phyloP scores from a whole-genome alignment of 176 grass and related monocot species.

The Bromus sterilis region DNA sequence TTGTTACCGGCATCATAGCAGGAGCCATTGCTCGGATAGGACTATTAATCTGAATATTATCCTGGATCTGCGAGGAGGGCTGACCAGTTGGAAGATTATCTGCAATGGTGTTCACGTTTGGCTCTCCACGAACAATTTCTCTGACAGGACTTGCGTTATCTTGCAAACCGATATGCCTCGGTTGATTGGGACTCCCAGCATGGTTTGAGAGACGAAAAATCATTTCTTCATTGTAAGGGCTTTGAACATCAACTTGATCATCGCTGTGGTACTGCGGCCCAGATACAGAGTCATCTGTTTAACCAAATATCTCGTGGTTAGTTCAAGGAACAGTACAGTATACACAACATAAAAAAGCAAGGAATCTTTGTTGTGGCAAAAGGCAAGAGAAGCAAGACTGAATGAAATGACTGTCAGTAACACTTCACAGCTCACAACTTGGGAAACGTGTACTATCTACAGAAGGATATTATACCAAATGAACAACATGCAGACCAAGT shows the following conservation, averaged over 20 bases:
- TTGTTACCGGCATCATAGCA: neutral
- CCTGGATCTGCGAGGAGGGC: neutral
- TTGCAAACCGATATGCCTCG: neutral
- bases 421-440: neutral
- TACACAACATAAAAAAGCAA: neutral
- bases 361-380: neutral
- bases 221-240: neutral
- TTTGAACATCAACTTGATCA: slow-evolving; percentile 4
- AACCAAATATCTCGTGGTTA: neutral
- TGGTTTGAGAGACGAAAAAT: neutral
- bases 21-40: neutral
- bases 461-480: neutral
- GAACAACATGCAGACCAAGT: neutral
- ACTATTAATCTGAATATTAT: neutral
- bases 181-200: neutral
- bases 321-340: neutral
- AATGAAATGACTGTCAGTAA: neutral
- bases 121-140: neutral
- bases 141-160: neutral
- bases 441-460: neutral
- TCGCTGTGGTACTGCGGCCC: neutral
- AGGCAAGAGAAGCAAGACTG: neutral
- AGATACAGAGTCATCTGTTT: slow-evolving; percentile 23
- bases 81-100: neutral
- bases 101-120: neutral